Conservation (phyloP, 2,329 filamentous ascomycete genomes). For the Coniochaeta prunicola region DNA sequence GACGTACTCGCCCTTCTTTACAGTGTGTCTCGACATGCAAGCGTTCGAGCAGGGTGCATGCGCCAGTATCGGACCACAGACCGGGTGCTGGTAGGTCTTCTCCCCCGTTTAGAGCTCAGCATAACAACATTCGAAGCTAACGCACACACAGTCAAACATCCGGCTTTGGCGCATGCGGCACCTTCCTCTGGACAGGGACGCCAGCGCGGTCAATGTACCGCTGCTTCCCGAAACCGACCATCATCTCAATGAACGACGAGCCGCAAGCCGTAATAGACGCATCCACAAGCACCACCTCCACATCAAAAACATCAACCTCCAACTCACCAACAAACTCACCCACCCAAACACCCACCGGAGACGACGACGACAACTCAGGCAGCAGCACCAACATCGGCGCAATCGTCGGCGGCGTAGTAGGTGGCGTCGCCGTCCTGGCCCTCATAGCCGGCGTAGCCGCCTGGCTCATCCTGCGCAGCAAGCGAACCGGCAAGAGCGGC, state of each 20-base stretch:
- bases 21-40: slow-evolving; percentile 25
- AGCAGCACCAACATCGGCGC: slow-evolving; percentile 3
- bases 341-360: neutral
- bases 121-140: neutral
- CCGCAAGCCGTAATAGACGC: slow-evolving; percentile 26
- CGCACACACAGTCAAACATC: slow-evolving; percentile 5
- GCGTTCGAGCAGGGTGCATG: slow-evolving; percentile 23
- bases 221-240: slow-evolving; percentile 19
- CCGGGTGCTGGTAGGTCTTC: slow-evolving; percentile 28
- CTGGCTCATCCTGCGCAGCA: slow-evolving; percentile 16
- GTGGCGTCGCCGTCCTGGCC: slow-evolving; percentile 17
- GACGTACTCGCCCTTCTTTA: slow-evolving; percentile 22
- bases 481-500: slow-evolving; percentile 12
- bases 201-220: slow-evolving; percentile 27
- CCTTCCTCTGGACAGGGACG: slow-evolving; percentile 27
- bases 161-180: slow-evolving; percentile 23
- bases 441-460: slow-evolving; percentile 14
- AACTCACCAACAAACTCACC: neutral
- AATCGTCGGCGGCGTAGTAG: slow-evolving; percentile 20
- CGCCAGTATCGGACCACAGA: slow-evolving; percentile 14
- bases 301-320: slow-evolving; percentile 5
- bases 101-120: neutral
- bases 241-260: slow-evolving; percentile 24
- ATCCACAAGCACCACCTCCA: slow-evolving; percentile 11
- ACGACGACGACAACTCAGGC: slow-evolving; percentile 1